Base-by-base conservation (phyloP, 2,329 filamentous ascomycete genomes). In the Sporothrix humicola region DNA sequence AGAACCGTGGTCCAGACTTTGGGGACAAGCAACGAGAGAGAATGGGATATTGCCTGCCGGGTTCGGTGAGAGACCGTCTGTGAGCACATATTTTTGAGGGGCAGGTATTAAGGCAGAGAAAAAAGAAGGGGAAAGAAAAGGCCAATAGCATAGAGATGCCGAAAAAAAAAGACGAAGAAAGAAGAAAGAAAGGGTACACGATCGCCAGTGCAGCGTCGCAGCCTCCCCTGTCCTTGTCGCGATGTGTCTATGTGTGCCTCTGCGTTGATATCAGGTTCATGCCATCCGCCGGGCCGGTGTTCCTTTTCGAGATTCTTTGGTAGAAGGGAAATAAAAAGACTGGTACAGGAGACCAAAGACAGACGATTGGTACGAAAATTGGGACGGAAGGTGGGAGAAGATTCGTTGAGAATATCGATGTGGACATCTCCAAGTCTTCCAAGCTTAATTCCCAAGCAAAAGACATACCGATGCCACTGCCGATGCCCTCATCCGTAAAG, bases 191-290 rank as follows among this genome's bases (percentile, higher is more conserved):
- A 37, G 31, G 3, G 5, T 37, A 26, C 15, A 13, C 2, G 52
- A 58, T 58, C 23, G 52, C n/a, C 50, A 61, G 9, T 71, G 23
- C 66, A 69, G 46, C 44, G 66, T 46, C 50, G 48, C 66, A 58
- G 66, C 50, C 31, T 54, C 48, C 66, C 66, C 66, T 69, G 66
- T 69, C 66, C 66, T 52, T 56, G 48, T 37, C 26, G 4, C 9
- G 48, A 23, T 23, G 59, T 13, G 23, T 69, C 13, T 69, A 69
- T 69, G 20, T 69, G 65, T 13, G 44, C 20, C 20, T 50, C 17
- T 66, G 63, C 63, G 23, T 26, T 2, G 44, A 66, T 50, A 66
- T 50, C 63, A 50, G 20, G n/a, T 63, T 63, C 37, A 63, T 63
- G 59, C 59, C 20, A 50, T 31, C 44, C 44, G 26, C 5, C 44